Base-by-base conservation (phyloP, 768 basidiomycete species). In the Mycena albidolilacea region DNA sequence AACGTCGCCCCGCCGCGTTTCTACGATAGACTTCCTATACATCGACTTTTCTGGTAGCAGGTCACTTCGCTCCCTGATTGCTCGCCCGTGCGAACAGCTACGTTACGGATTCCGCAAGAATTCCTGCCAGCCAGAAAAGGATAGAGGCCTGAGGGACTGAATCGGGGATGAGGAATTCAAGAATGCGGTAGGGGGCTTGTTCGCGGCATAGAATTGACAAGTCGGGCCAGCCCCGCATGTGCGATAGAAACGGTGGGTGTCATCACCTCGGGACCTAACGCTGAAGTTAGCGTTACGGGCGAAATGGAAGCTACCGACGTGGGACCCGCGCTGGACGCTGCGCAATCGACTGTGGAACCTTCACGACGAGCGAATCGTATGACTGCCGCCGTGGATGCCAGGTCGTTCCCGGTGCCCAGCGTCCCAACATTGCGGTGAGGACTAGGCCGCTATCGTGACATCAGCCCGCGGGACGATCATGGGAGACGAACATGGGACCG, bases 291-390 rank as follows among this genome's bases (percentile, higher is more conserved):
- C 58, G 59, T 61, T 69, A 61, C 60, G 44, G 46, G 67, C 8
- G 67, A 60, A 50, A 68, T 68, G 67, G 67, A 68, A 68, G 67
- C 67, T 60, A 68, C 44, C 67, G 58, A 62, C 67, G 59, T 62
- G 59, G 67, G 67, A 69, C 67, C 58, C 50, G 38, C 59, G 37
- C 59, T 69, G 48, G 59, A 69, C 67, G 48, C 67, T 52, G 50
- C 50, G 59, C 57, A 67, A 67, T 67, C 21, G 46, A 23, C 67
- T 62, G 48, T 62, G 59, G 67, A 61, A 52, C 48, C 50, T 69
- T 67, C 67, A 50, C 59, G 50, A 69, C 59, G 48, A 62, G 60
- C 50, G 67, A 52, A 69, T 61, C 67, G 59, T 43, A 68, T 61
- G 58, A 59, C 39, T 62, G 37, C 48, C 59, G 60, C 48, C 59